A percentile compares a stretch with the other conserved stretches of the same genome.
These are phyloP conservation scores for Crithidia fasciculata DNA, from an alignment of 208 protist species.

Conservation along the genomic window DNA sequence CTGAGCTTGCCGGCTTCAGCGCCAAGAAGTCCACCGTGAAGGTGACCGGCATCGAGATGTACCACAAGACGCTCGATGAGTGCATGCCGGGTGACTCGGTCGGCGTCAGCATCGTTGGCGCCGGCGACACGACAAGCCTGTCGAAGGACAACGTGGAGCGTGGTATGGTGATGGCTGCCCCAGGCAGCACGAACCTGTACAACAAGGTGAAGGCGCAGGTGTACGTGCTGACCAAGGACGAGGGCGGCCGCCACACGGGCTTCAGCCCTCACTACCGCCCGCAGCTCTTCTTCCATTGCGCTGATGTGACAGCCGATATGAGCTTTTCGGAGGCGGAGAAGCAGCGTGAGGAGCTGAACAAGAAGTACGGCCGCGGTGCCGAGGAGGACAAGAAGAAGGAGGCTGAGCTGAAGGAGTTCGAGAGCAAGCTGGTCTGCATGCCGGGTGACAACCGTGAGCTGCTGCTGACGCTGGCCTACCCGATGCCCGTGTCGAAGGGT, in stretches of 20 bases:
- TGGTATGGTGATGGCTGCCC: slow-evolving; percentile 95
- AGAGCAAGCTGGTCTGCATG: slow-evolving; percentile 96
- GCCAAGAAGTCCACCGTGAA: slow-evolving; percentile 87
- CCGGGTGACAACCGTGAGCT: slow-evolving; percentile 98
- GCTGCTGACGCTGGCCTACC: slow-evolving; percentile 92
- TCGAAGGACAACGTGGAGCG: slow-evolving; percentile 97
- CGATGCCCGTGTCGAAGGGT: slow-evolving; percentile 94
- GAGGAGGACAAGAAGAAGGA: slow-evolving; percentile 88
- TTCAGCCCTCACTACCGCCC: slow-evolving; percentile 97
- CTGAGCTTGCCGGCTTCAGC: slow-evolving; percentile 96
- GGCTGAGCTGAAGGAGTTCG: slow-evolving; percentile 79
- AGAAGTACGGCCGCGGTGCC: slow-evolving; percentile 79
- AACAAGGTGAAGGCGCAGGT: slow-evolving; percentile 96
- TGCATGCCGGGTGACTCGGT: slow-evolving; percentile 98
- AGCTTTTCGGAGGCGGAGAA: slow-evolving; percentile 91
- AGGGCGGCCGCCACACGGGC: slow-evolving; percentile 98
- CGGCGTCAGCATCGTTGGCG: slow-evolving; percentile 94
- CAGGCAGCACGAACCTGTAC: slow-evolving; percentile 93
- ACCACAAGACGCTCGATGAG: slow-evolving; percentile 96
- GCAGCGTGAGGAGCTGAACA: slow-evolving; percentile 71
- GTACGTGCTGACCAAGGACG: slow-evolving; percentile 98
- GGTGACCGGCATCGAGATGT: slow-evolving; percentile 96
- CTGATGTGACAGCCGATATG: slow-evolving; percentile 97
- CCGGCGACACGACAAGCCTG: slow-evolving; percentile 83
- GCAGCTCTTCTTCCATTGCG: slow-evolving; percentile 98